Conservation (phyloP, 148 eudicot species). For the Drosera capensis region DNA sequence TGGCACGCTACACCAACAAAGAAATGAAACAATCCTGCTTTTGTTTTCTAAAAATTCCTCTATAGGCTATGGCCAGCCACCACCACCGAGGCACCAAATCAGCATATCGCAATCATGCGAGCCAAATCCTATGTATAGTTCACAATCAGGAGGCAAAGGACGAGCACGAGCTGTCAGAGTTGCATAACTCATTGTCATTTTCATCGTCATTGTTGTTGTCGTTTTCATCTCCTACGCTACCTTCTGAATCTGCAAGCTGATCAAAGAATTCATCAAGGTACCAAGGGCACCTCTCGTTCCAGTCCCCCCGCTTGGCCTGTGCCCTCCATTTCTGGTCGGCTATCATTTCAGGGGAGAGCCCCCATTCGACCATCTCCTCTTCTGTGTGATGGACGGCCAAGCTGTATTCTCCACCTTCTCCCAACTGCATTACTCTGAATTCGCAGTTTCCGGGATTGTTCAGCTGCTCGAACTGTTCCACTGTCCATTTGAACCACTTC, state of each 20-base stretch:
- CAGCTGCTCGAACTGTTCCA: slow-evolving; percentile 61
- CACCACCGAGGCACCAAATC: no score
- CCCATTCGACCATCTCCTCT: slow-evolving; percentile 61
- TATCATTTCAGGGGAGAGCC: slow-evolving; percentile 78
- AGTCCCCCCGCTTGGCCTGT: slow-evolving; percentile 31
- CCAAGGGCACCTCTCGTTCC: slow-evolving; percentile 63
- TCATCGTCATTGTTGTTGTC: background rate
- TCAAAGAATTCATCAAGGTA: slow-evolving; percentile 69
- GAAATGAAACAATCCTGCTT: no score
- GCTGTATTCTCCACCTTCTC: slow-evolving; percentile 70
- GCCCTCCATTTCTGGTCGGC: slow-evolving; percentile 65
- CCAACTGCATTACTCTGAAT: slow-evolving; percentile 58
- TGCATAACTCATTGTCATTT: background rate
- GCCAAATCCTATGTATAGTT: no score
- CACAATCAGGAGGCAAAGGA: no score
- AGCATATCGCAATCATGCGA: no score
- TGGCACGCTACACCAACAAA: no score
- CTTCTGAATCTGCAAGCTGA: slow-evolving; percentile 27
- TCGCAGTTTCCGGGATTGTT: slow-evolving; percentile 59
- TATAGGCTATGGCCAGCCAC: no score
- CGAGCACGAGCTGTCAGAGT: no score
- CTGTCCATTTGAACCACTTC: slow-evolving; percentile 98
- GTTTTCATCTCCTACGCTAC: slow-evolving; percentile 15
- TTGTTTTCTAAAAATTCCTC: no score
- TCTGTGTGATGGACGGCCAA: slow-evolving; percentile 63